Evolutionary conservation across 1,284 basidiomycete species (phyloP), one percentile per base, ranked within the genome.

Genomic region (Cutaneotrichosporon mucoides): DNA sequence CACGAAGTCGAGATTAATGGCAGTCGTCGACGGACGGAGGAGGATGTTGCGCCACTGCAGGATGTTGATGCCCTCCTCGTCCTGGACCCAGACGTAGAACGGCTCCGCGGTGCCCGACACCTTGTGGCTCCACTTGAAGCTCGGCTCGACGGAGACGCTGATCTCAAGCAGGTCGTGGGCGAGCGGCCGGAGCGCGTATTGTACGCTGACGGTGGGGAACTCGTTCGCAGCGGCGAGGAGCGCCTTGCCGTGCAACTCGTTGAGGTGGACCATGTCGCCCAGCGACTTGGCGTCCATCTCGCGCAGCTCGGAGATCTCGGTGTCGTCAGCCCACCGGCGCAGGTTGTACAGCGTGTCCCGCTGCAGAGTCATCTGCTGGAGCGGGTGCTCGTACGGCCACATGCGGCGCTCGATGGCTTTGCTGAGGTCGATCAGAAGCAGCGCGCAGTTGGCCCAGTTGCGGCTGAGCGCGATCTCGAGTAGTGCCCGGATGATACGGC

Each of bases 21-120:
- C 82, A 70, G 36, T 85, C 8, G 79, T 88, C n/a, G 82, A 81
- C 64, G 85, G 84, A 42, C 88, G 85, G 65, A 96, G 83, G 33
- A 86, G 72, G 37, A 93, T 78, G 68, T 87, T 86, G 1, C 86
- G 81, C 65, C 89, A 84, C 71, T 96, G 91, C n/a, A 95, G 82
- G 67, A 99, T 96, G 43, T 85, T 83, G 15, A 84, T 69, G 8
- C 87, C 88, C 47, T 89, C 83, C 38, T 88, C 83, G 69, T 95
- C 92, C 79, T 99, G 93, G 6, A 97, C 81, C 95, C 96, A 99
- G 51, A 99, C 78, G 86, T 92, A 96, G 79, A 99, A 97, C 1
- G 92, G 88, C 75, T 99, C 92, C 0, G 82, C 80, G 4, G 80
- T 81, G 1, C 89, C 90, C 66, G 96, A 93, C 5, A 88, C 70